Conservation (phyloP, 108 stramenopile species). For the Poteriospumella lacustris region DNA sequence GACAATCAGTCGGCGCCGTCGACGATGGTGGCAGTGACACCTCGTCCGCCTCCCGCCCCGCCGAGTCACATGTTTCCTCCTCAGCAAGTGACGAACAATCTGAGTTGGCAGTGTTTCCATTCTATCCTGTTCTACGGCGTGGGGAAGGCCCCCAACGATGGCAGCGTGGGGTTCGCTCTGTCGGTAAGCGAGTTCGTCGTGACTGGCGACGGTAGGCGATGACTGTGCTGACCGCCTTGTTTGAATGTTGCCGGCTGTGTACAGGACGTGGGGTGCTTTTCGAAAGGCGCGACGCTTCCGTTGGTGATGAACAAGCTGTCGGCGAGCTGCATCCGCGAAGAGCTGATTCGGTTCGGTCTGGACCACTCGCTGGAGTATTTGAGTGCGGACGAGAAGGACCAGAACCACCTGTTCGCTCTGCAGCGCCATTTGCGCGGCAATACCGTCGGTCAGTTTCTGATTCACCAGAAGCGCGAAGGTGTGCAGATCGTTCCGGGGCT, state of each 20-base stretch:
- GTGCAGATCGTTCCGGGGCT: no score
- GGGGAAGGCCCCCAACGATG: background rate
- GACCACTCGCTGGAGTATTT: no score
- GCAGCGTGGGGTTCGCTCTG: background rate
- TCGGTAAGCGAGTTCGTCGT: background rate
- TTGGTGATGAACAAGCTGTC: background rate
- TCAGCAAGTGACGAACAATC: background rate
- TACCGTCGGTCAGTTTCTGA: no score
- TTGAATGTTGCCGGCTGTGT: background rate
- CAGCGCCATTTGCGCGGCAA: no score
- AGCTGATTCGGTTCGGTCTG: background rate
- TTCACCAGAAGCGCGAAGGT: no score
- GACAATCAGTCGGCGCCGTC: background rate
- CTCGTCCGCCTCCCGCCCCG: background rate
- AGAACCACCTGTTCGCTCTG: no score
- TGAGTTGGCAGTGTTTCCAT: background rate
- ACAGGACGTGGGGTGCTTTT: constrained; percentile 3
- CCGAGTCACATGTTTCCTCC: background rate
- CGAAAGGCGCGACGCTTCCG: background rate
- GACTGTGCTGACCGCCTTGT: background rate
- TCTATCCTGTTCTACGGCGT: background rate
- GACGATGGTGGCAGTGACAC: background rate
- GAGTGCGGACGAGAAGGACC: no score
- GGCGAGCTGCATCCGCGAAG: background rate
- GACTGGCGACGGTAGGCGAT: background rate